Base-by-base conservation (phyloP, 1,284 basidiomycete genomes). In the Ceratobasidium sp. region DNA sequence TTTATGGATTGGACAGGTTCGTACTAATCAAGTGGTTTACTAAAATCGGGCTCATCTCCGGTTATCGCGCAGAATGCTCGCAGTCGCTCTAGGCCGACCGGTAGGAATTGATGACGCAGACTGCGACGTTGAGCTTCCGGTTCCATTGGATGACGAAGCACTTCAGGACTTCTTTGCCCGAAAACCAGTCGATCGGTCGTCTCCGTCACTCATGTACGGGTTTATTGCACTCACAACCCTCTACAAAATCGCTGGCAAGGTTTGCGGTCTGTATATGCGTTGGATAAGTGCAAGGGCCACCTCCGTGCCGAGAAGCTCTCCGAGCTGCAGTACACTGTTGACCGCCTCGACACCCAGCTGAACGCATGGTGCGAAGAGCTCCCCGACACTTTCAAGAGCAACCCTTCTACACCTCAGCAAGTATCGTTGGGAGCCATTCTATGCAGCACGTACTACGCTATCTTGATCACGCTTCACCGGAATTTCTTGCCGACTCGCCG, bases 391-490 rank as follows among this genome's bases (percentile, higher is more conserved):
- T 92, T 93, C 86, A 92, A 91, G 81, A 88, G 88, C 3, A 83
- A 87, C 74, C 89, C 86, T 16, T 82, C 85, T 73, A 93, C 88
- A 71, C 91, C 88, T 74, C 88, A 89, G 80, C 89, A 93, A 82
- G 89, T 93, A 4, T 76, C 90, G 0, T 91, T 96, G 87, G 91
- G 91, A 18, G 91, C 93, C n/a, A 91, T 94, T 36, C 85, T 95
- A 12, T 93, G 88, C 55, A 71, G 71, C 55, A 73, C 74, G 78
- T 96, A 95, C 79, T 96, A 96, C 80, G 92, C 92, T 26, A 87
- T 96, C 48, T 84, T 94, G 75, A 93, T 92, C 21, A 94, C 94
- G 0, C 86, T 96, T 45, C 94, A 96, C 79, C 92, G 94, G 48
- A 95, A 95, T 80, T 90, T 95, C 78, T 82, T 96, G 34, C 82